Percentiles rank a stretch among this genome's conserved stretches.
Evolutionary conservation across 1,139 yeast species (phyloP).

Genomic region (Debaryomyces sp.): DNA sequence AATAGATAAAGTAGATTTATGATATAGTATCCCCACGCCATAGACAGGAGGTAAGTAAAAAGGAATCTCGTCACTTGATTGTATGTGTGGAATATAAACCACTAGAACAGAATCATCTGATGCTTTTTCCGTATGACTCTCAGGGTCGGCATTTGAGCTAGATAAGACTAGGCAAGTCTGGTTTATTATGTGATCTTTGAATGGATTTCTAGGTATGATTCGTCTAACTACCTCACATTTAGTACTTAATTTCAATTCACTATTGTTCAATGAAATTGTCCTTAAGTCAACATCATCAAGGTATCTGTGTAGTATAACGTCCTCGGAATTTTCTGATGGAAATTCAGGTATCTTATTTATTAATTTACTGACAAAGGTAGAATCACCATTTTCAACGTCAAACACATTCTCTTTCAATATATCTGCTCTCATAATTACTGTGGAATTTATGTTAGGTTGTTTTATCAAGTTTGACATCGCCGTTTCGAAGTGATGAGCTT

Average conservation of each 20-base stretch:
- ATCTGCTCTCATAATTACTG: constrained; percentile 89
- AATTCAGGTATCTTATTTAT: constrained; percentile 37
- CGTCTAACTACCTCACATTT: constrained; percentile 68
- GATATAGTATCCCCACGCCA: constrained; percentile 75
- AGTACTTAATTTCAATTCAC: constrained; percentile 34
- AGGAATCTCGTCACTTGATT: constrained; percentile 66
- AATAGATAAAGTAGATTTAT: constrained; percentile 60
- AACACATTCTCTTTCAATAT: constrained; percentile 60
- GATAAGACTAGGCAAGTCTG: constrained; percentile 72
- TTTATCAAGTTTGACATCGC: constrained; percentile 82
- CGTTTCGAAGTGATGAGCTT: constrained; percentile 58
- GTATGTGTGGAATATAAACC: constrained; percentile 76
- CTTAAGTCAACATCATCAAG: constrained; percentile 60
- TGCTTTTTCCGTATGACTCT: constrained; percentile 9
- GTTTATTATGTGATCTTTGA: constrained; percentile 77
- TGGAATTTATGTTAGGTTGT: constrained; percentile 91
- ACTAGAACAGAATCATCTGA: constrained; percentile 52
- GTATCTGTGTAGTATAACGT: constrained; percentile 46
- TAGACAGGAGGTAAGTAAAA: constrained; percentile 84
- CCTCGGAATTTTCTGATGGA: constrained; percentile 29
- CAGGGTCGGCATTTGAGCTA: constrained; percentile 13
- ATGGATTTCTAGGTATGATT: constrained; percentile 87
- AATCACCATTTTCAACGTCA: constrained; percentile 39
- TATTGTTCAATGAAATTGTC: constrained; percentile 39
- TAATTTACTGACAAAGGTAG: constrained; percentile 34